phyloP scores from a whole-genome alignment of 2,329 filamentous ascomycete species.

The Pseudogymnoascus sp. region DNA sequence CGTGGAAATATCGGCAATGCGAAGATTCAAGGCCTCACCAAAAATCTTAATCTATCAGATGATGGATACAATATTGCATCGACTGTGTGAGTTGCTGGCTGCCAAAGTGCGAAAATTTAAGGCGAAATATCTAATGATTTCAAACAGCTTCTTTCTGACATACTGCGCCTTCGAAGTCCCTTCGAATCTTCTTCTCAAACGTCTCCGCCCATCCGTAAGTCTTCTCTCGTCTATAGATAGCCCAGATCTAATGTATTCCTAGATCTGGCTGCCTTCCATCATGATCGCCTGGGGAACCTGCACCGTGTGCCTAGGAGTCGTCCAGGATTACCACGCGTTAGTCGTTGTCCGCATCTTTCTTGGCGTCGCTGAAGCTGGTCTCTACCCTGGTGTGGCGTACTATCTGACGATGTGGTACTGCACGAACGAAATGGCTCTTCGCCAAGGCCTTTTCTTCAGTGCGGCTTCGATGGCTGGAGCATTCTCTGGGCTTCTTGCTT shows the following conservation, averaged over 20 bases:
- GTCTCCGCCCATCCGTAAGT: conserved; percentile 35
- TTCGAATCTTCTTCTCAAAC: conserved; percentile 56
- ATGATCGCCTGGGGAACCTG: conserved; percentile 57
- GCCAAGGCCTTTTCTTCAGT: conserved; percentile 32
- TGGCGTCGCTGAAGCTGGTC: conserved; percentile 8
- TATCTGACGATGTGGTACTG: conserved; percentile 52
- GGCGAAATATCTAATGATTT: conserved; percentile 48
- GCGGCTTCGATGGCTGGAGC: conserved; percentile 33
- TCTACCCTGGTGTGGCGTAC: conserved; percentile 31
- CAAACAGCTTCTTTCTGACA: conserved; percentile 52
- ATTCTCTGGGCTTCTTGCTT: conserved; percentile 39
- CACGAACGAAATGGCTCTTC: conserved; percentile 44
- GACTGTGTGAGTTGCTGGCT: conserved; percentile 29
- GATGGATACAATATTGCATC: conserved; percentile 18
- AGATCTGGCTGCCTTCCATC: conserved; percentile 57
- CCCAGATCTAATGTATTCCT: conserved; percentile 32
- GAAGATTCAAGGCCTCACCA: conserved; percentile 11
- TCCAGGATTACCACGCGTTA: conserved; percentile 54
- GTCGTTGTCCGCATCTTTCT: conserved; percentile 30
- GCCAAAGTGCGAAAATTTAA: conserved; percentile 33
- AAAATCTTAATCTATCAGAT: conserved; percentile 12
- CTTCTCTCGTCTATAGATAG: neutral
- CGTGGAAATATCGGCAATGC: conserved; percentile 69
- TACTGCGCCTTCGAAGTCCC: conserved; percentile 56
- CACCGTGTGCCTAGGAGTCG: conserved; percentile 61